These are phyloP conservation scores for Sugiyamaella mastotermitis DNA, from an alignment of 805 yeast genomes.

Conservation along the genomic window DNA sequence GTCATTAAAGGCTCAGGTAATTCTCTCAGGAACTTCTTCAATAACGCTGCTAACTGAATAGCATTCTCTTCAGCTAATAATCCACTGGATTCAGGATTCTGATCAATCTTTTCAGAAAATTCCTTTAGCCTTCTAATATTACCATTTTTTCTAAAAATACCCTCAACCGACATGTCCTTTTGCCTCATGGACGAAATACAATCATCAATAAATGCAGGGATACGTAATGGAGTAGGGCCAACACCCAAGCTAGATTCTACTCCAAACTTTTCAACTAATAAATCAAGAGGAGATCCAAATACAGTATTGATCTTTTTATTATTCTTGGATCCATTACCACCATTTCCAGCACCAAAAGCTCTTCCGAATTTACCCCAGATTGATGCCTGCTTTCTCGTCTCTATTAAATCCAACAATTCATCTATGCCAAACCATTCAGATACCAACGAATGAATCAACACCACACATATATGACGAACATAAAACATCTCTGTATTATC, in stretches of 20 bases:
- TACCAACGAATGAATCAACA: conserved; percentile 38
- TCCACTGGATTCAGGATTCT: conserved; percentile 64
- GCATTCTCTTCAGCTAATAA: conserved; percentile 71
- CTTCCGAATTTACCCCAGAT: conserved; percentile 43
- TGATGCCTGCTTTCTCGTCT: conserved; percentile 32
- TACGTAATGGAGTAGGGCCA: conserved; percentile 69
- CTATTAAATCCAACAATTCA: conserved; percentile 35
- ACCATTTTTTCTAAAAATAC: conserved; percentile 94
- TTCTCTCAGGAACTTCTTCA: conserved; percentile 87
- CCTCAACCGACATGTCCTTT: conserved; percentile 91
- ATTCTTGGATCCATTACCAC: conserved; percentile 12
- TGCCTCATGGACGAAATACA: conserved; percentile 74
- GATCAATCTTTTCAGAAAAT: conserved; percentile 66
- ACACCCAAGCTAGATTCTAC: conserved; percentile 79
- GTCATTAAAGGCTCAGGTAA: conserved; percentile 89
- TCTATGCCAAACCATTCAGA: conserved; percentile 31
- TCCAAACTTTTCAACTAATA: conserved; percentile 63
- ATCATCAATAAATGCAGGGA: conserved; percentile 86
- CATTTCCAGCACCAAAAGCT: conserved; percentile 28
- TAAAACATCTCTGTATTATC: conserved; percentile 50
- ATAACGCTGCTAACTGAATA: conserved; percentile 85
- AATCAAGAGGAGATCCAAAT: conserved; percentile 72
- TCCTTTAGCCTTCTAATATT: conserved; percentile 77
- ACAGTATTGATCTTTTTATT: conserved; percentile 35
- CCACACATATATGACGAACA: conserved; percentile 50